These are phyloP conservation scores for Tetrapisispora pingtungensis DNA, from an alignment of 805 yeast species.

Conservation along the genomic window DNA sequence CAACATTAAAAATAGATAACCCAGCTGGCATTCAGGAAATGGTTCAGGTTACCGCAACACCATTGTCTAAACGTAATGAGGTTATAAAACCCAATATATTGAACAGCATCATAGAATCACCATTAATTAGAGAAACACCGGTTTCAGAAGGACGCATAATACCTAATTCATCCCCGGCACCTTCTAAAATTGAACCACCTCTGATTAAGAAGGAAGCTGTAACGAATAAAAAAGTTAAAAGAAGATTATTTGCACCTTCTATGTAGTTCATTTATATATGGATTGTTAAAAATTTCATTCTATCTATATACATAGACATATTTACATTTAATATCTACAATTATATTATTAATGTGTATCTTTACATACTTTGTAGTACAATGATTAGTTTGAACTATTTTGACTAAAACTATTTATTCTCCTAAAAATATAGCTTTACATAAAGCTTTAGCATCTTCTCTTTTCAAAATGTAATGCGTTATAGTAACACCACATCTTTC, in stretches of 20 bases:
- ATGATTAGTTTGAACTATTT: background rate
- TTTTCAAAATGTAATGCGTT: constrained; percentile 39
- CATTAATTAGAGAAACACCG: constrained; percentile 4
- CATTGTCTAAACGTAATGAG: constrained; percentile 12
- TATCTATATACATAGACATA: too few species aligned
- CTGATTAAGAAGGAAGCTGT: background rate
- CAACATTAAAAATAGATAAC: background rate
- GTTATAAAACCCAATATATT: constrained; percentile 10
- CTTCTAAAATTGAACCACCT: background rate
- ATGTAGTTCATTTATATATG: background rate
- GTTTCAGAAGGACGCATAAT: background rate
- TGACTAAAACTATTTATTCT: constrained; percentile 28
- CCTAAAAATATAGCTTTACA: constrained; percentile 67
- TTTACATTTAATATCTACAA: background rate
- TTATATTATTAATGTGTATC: background rate
- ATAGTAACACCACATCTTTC: constrained; percentile 55
- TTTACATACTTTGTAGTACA: background rate
- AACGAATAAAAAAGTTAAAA: constrained; percentile 22
- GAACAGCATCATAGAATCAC: constrained; percentile 22
- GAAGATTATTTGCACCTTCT: constrained; percentile 31
- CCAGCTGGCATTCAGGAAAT: background rate
- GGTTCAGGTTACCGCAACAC: constrained; percentile 28
- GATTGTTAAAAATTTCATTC: too few species aligned
- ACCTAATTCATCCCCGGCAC: background rate
- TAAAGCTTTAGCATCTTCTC: constrained; percentile 40